Evolutionary conservation across 73 alveolate species (phyloP).

Genomic region (Durusdinium trenchii): DNA sequence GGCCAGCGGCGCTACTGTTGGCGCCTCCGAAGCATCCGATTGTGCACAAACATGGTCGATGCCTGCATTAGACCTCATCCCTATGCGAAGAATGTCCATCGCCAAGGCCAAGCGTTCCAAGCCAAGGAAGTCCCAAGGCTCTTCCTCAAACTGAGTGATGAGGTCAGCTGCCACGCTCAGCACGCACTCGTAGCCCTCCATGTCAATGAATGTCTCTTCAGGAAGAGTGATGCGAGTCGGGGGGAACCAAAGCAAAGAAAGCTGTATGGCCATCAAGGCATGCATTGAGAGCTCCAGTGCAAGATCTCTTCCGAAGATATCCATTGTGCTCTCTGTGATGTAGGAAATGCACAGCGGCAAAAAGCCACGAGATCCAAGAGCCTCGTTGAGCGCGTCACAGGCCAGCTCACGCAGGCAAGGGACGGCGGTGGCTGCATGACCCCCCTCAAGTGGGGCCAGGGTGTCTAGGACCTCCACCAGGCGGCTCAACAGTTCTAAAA

Average conservation of each 20-base stretch:
- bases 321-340: not conserved
- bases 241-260: slow-evolving; percentile 17
- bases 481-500: slow-evolving; percentile 36
- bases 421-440: not conserved
- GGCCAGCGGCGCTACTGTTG: slow-evolving; percentile 67
- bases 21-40: slow-evolving; percentile 20
- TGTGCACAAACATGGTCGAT: slow-evolving; percentile 29
- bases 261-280: slow-evolving; percentile 55
- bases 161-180: slow-evolving; percentile 4
- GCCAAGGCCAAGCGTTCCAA: slow-evolving; percentile 41
- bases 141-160: not conserved
- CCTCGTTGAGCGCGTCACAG: slow-evolving; percentile 66
- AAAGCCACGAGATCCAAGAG: slow-evolving; percentile 34
- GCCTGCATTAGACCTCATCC: slow-evolving; percentile 41
- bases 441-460: slow-evolving; percentile 17
- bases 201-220: slow-evolving; percentile 48
- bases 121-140: not conserved
- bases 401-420: slow-evolving; percentile 41
- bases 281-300: slow-evolving; percentile 39
- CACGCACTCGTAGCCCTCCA: slow-evolving; percentile 19
- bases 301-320: slow-evolving; percentile 15
- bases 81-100: slow-evolving; percentile 33
- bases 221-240: slow-evolving; percentile 30
- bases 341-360: slow-evolving; percentile 46
- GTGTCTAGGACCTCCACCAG: slow-evolving; percentile 55